These are phyloP conservation scores for Thalia dealbata DNA, from an alignment of 176 grass and related monocot genomes.

Conservation along the genomic window DNA sequence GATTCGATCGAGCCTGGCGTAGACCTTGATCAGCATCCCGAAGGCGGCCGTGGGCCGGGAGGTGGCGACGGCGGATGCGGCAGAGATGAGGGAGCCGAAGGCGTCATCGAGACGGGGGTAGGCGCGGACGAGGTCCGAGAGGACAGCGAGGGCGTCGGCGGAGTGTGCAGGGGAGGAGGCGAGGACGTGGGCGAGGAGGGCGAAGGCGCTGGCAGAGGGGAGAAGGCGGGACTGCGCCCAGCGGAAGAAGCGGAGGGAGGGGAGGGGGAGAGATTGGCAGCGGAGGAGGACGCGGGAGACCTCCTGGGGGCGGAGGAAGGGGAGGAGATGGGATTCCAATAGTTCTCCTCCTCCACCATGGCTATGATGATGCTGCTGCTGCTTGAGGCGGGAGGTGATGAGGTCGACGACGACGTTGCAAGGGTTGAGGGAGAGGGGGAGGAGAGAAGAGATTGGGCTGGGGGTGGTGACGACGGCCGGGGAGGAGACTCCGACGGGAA, in stretches of 20 bases:
- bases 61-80: constrained; percentile 14
- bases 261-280: constrained; percentile 48
- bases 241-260: constrained; percentile 24
- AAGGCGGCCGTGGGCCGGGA: constrained; percentile 37
- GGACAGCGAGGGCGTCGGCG: constrained; percentile 41
- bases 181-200: constrained; percentile 56
- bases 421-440: constrained; percentile 58
- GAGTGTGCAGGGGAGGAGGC: constrained; percentile 40
- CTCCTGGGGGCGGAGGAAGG: constrained; percentile 46
- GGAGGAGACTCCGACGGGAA: not conserved
- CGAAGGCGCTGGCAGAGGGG: constrained; percentile 41
- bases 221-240: constrained; percentile 19
- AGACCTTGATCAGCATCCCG: constrained; percentile 55
- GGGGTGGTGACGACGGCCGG: not conserved
- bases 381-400: constrained; percentile 45
- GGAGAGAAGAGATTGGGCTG: constrained; percentile 38
- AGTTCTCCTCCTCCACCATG: constrained; percentile 2
- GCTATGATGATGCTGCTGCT: not conserved
- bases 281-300: constrained; percentile 58
- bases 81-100: constrained; percentile 34
- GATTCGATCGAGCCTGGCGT: constrained; percentile 32
- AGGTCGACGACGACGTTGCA: constrained; percentile 50
- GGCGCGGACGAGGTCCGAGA: constrained; percentile 45
- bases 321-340: constrained; percentile 37
- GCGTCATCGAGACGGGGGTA: constrained; percentile 48